Evolutionary conservation across 2,329 filamentous ascomycete species (phyloP).

Genomic region (Xylariaceae sp.): DNA sequence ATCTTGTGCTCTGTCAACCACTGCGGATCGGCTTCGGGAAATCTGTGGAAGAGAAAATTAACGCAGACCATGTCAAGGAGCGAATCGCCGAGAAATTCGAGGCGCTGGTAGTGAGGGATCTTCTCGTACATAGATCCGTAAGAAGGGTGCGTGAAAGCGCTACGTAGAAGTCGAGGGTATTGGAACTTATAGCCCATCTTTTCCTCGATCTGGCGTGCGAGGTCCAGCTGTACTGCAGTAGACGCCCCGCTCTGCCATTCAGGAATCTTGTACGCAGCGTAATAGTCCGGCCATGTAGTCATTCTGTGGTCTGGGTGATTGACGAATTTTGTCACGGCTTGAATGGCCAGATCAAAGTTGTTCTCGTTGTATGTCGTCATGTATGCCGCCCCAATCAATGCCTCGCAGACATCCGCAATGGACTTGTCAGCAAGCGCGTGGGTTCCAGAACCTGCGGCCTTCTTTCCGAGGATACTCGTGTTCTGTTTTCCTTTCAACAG

Average conservation of each 20-base stretch:
- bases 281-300: conserved; percentile 69
- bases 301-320: conserved; percentile 66
- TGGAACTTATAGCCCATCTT: conserved; percentile 62
- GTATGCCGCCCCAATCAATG: conserved; percentile 83
- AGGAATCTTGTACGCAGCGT: conserved; percentile 62
- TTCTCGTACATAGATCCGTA: conserved; percentile 69
- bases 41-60: conserved; percentile 72
- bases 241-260: conserved; percentile 61
- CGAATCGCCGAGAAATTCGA: conserved; percentile 89
- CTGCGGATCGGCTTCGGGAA: conserved; percentile 79
- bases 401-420: conserved; percentile 91
- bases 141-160: conserved; percentile 85
- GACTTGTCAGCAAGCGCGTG: conserved; percentile 82
- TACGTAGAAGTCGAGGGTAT: conserved; percentile 71
- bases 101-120: conserved; percentile 83
- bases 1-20: conserved; percentile 99
- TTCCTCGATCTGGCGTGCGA: conserved; percentile 60
- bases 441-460: conserved; percentile 41
- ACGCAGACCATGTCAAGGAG: conserved; percentile 60
- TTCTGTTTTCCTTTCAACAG: conserved; percentile 69
- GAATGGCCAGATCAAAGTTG: conserved; percentile 55
- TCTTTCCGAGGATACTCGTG: conserved; percentile 60
- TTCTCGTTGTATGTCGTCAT: conserved; percentile 42
- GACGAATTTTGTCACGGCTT: conserved; percentile 66
- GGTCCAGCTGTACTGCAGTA: conserved; percentile 64